phyloP scores from a whole-genome alignment of 306 rosid species.

The Cucumis cinereus region DNA sequence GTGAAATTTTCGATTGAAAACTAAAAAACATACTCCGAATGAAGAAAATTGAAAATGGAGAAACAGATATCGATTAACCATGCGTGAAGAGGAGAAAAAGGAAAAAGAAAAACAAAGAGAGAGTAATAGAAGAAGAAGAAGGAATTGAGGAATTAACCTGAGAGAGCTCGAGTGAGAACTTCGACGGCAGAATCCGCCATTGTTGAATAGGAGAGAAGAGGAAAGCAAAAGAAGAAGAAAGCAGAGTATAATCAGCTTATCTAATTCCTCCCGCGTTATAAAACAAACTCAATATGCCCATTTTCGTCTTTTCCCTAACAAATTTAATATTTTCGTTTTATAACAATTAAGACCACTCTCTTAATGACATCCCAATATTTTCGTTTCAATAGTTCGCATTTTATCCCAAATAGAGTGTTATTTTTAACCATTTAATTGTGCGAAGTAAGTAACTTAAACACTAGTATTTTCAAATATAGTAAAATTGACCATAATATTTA shows the following conservation, averaged over 20 bases:
- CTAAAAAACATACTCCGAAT: not conserved
- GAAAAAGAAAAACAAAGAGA: not conserved
- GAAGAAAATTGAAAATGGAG: not conserved
- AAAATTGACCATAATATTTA: too few relatives aligned
- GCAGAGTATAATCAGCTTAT: not conserved
- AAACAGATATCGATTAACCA: not conserved
- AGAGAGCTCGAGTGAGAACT: slow-evolving; percentile 55
- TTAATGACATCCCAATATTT: not conserved
- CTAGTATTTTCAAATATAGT: too few relatives aligned
- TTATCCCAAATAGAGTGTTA: not conserved
- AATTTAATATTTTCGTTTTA: not conserved
- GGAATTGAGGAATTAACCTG: slow-evolving; percentile 33
- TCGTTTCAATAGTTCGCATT: too few relatives aligned
- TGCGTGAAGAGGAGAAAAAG: not conserved
- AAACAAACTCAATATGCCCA: not conserved
- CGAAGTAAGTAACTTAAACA: too few relatives aligned
- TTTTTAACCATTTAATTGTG: too few relatives aligned
- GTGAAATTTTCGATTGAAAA: not conserved
- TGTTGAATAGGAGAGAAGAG: not conserved
- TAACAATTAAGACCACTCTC: not conserved
- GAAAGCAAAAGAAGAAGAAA: not conserved
- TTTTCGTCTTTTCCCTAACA: slow-evolving; percentile 4
- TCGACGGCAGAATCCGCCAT: slow-evolving; percentile 33
- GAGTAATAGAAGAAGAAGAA: not conserved
- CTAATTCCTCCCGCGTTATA: slow-evolving; percentile 1